Evolutionary conservation across 179 eudicot species (phyloP), one percentile per base, ranked within the genome.

Genomic region (Sideroxylon spinosum): DNA sequence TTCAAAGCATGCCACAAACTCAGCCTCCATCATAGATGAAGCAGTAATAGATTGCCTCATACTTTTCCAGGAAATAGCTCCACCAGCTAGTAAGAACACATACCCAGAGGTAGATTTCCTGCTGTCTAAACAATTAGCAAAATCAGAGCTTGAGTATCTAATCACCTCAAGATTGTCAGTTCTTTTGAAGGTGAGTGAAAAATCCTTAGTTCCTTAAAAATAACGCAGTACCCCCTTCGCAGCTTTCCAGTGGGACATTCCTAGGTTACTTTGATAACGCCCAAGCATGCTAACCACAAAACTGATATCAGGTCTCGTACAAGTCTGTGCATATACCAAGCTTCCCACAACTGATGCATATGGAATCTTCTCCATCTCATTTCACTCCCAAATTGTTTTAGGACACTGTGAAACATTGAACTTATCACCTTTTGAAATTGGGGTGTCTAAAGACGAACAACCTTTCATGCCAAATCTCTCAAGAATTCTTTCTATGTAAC

Each of bases 21-120:
- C 57, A 19, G 74, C 74, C 55, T 67, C 52, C 32, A 71, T 74
- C 14, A 69, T 80, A 46, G 46, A 74, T 0, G 49, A 4, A 59
- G n/a, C 32, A 55, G 48, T 75, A 23, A 59, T n/a, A 0, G 37
- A 1, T 16, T 68, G 61, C 25, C 75, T 80, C 19, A 29, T 29
- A 37, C 55, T 80, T 48, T 59, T 80, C 74, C 68, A 75, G 2
- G 65, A 75, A 2, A 80, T 25, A 5, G 68, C 63, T 17, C 78
- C 60, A 12, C 78, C 48, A 55, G 19, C 68, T 4, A 66, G 25
- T 28, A 80, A 13, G 57, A 67, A 80, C 3, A 59, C 5, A 68
- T 75, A 75, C 0, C 74, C 48, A 9, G 22, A 69, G 19, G 75
- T 80, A 9, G 26, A 80, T 11, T 46, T 68, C 14, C 50, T 67